Conservation (phyloP, 352 stramenopile species). For the Plasmopara halstedii region DNA sequence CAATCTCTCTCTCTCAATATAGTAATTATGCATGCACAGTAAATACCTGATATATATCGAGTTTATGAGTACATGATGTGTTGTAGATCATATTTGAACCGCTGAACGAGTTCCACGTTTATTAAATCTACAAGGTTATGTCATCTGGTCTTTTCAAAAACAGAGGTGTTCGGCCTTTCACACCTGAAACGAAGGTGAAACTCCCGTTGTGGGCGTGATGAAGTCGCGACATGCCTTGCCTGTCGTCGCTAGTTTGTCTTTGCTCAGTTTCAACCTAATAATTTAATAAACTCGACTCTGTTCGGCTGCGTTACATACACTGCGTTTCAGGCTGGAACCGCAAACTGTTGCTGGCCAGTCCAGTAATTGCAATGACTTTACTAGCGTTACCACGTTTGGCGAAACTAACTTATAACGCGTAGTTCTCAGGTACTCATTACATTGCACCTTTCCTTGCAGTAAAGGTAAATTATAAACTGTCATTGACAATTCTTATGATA, state of each 20-base stretch:
- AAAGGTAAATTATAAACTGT: too few species aligned
- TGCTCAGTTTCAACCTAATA: neutral
- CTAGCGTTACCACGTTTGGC: conserved; percentile 4
- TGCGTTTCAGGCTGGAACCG: conserved; percentile 4
- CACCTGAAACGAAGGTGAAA: conserved; percentile 21
- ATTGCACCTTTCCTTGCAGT: too few species aligned
- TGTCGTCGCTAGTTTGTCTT: conserved; percentile 8
- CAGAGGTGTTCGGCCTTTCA: conserved; percentile 1
- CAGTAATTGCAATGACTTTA: neutral
- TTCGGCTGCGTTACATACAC: conserved; percentile 7
- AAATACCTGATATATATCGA: neutral
- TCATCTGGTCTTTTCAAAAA: neutral
- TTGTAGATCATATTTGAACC: neutral
- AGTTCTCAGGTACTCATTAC: neutral
- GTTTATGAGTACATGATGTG: neutral
- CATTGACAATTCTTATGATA: too few species aligned
- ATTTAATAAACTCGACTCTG: conserved; percentile 1
- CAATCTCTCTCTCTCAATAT: conserved; percentile 10
- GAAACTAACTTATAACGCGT: neutral
- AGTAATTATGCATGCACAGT: neutral
- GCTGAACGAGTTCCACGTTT: neutral
- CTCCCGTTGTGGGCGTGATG: conserved; percentile 4
- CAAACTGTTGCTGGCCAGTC: conserved; percentile 4
- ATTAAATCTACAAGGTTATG: neutral
- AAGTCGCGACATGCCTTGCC: conserved; percentile 11